A percentile compares a stretch with the other conserved stretches of the same genome.
These are phyloP conservation scores for Penicillium oxalicum DNA, from an alignment of 2,329 filamentous ascomycete species.

Conservation along the genomic window DNA sequence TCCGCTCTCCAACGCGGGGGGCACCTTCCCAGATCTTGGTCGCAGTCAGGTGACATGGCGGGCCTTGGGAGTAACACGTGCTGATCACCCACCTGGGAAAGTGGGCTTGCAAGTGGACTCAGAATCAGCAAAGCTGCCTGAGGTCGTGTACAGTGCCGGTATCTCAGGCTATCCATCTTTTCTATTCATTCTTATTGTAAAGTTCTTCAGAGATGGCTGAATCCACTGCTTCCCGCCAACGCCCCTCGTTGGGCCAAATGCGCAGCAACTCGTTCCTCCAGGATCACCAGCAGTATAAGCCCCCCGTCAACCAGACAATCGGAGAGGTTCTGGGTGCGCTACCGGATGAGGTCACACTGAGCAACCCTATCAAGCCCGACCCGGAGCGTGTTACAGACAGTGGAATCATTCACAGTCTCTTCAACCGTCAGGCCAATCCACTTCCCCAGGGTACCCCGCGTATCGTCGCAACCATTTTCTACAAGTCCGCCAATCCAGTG, in stretches of 20 bases:
- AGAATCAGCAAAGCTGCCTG: not conserved
- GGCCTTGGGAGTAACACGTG: conserved; percentile 2
- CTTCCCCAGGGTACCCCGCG: conserved; percentile 38
- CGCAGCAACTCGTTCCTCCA: conserved; percentile 42
- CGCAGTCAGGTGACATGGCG: not conserved
- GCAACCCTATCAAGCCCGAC: conserved; percentile 35
- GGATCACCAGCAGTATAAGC: conserved; percentile 46
- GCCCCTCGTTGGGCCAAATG: conserved; percentile 42
- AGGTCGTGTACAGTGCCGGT: not conserved
- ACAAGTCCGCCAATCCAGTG: conserved; percentile 40
- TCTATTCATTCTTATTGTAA: not conserved
- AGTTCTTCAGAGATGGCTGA: conserved; percentile 22
- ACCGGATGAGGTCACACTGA: conserved; percentile 26
- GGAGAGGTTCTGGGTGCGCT: conserved; percentile 32
- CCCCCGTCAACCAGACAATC: conserved; percentile 32
- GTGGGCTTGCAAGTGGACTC: not conserved
- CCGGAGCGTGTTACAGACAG: conserved; percentile 40
- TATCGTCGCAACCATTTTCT: conserved; percentile 46
- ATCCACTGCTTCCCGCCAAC: conserved; percentile 28
- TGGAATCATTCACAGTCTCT: conserved; percentile 43
- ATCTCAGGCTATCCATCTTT: not conserved
- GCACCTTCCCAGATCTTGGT: not conserved
- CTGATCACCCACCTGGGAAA: conserved; percentile 3
- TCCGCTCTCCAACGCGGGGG: no score
- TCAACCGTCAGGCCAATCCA: conserved; percentile 36